Evolutionary conservation across 1,284 basidiomycete genomes (phyloP).

Genomic region (Ceratobasidium sp.): DNA sequence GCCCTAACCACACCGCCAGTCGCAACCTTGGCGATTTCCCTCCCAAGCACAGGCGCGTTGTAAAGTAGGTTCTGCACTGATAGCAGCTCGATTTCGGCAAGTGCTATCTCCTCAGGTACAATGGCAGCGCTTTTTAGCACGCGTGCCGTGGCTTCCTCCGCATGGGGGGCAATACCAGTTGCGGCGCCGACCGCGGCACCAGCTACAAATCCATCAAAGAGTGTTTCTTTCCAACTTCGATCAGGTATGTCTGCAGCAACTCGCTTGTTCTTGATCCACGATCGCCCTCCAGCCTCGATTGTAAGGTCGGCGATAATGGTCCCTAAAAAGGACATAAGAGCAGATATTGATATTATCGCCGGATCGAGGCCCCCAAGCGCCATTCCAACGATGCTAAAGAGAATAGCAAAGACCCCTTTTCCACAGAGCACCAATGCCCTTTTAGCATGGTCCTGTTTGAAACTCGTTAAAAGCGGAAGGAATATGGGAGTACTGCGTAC

Average conservation of each 20-base stretch:
- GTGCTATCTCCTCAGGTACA: constrained; percentile 16
- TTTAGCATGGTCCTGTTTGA: constrained; percentile 30
- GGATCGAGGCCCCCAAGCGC: constrained; percentile 14
- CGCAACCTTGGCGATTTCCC: constrained; percentile 13
- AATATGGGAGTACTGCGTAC: neutral
- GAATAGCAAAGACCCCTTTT: constrained; percentile 27
- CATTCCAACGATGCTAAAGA: constrained; percentile 7
- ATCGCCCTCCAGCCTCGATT: constrained; percentile 6
- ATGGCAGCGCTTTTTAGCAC: neutral
- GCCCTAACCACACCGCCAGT: constrained; percentile 34
- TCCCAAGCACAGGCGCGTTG: constrained; percentile 15
- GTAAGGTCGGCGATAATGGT: constrained; percentile 28
- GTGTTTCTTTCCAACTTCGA: neutral
- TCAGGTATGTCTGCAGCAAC: constrained; percentile 23
- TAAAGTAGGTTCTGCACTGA: constrained; percentile 11
- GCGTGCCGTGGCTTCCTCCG: constrained; percentile 12
- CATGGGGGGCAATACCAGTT: constrained; percentile 28
- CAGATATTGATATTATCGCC: neutral
- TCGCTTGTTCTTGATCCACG: constrained; percentile 18
- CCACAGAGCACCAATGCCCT: constrained; percentile 17
- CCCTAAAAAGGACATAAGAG: constrained; percentile 12
- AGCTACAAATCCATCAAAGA: constrained; percentile 24
- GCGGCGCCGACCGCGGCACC: constrained; percentile 16
- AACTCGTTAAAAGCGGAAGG: neutral
- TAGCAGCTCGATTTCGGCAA: constrained; percentile 19